phyloP scores from a whole-genome alignment of 495 filamentous ascomycete species.

The Penicillium paradoxum region DNA sequence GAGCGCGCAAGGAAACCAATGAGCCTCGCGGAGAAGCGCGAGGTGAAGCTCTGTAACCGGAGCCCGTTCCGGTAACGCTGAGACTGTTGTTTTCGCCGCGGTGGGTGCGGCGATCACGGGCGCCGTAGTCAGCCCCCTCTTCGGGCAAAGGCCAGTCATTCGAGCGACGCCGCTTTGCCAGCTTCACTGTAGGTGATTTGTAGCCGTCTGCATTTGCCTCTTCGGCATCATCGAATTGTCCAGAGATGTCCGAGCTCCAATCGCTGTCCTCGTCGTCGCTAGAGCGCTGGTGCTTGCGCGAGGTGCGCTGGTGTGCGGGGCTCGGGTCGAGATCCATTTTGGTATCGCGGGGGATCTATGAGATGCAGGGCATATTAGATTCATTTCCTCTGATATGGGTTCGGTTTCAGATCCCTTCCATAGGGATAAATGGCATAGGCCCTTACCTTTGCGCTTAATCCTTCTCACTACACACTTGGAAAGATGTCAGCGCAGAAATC shows the following conservation, averaged over 20 bases:
- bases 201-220: slow-evolving; percentile 25
- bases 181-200: slow-evolving; percentile 27
- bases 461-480: slow-evolving; percentile 13
- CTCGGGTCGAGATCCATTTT: slow-evolving; percentile 21
- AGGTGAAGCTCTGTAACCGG: slow-evolving; percentile 23
- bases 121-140: slow-evolving; percentile 22
- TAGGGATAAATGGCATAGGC: slow-evolving; percentile 8
- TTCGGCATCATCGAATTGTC: slow-evolving; percentile 42
- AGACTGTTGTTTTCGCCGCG: slow-evolving; percentile 8
- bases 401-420: not conserved
- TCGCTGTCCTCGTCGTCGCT: slow-evolving; percentile 17
- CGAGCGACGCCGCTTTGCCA: slow-evolving; percentile 42
- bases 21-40: slow-evolving; percentile 25
- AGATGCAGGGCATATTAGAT: slow-evolving; percentile 8
- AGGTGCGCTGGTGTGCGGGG: slow-evolving; percentile 20
- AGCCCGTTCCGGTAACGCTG: not conserved
- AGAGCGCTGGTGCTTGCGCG: slow-evolving; percentile 32
- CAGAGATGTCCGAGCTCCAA: slow-evolving; percentile 32
- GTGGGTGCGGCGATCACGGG: slow-evolving; percentile 10
- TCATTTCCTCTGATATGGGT: slow-evolving; percentile 1
- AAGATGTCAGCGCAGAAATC: slow-evolving; percentile 2
- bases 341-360: slow-evolving; percentile 7
- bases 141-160: slow-evolving; percentile 47
- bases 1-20: slow-evolving; percentile 16
- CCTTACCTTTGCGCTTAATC: slow-evolving; percentile 14